phyloP scores from a whole-genome alignment of 2,329 filamentous ascomycete genomes.

The Verticillium nonalfalfae region DNA sequence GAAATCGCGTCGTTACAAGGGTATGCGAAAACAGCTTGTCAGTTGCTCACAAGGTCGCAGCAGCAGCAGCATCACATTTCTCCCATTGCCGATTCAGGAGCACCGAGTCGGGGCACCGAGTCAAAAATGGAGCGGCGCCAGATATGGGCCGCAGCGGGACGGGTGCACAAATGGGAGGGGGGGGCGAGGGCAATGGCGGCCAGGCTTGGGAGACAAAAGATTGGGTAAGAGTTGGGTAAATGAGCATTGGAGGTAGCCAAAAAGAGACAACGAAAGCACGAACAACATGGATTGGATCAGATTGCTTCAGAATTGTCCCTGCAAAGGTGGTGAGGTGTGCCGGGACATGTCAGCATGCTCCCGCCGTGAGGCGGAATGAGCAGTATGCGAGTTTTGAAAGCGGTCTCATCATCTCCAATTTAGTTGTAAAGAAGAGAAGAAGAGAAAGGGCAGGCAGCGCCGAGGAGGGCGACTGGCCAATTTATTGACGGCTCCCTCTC shows the following conservation, averaged over 20 bases:
- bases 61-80: too few relatives aligned
- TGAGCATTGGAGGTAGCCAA: conserved; percentile 10
- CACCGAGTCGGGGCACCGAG: background rate
- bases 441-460: conserved; percentile 15
- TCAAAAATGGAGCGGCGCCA: background rate
- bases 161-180: background rate
- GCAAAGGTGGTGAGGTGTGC: conserved; percentile 57
- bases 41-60: too few relatives aligned
- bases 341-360: conserved; percentile 60
- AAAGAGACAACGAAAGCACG: background rate
- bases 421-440: conserved; percentile 63
- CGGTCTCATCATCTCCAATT: conserved; percentile 72
- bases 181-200: too few relatives aligned
- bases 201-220: background rate
- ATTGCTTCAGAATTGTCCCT: conserved; percentile 57
- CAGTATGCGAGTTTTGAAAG: conserved; percentile 46
- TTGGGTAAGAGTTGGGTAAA: background rate
- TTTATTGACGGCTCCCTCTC: background rate
- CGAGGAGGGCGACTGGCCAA: background rate
- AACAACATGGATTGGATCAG: conserved; percentile 47
- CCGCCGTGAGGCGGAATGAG: conserved; percentile 41
- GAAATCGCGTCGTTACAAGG: too few relatives aligned
- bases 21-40: too few relatives aligned
- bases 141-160: background rate
- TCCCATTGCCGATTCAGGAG: background rate